A percentile compares a stretch with the other conserved stretches of the same genome.
These are phyloP conservation scores for Bonia amplexicaulis DNA, from an alignment of 176 grass and related monocot genomes.

Conservation along the genomic window DNA sequence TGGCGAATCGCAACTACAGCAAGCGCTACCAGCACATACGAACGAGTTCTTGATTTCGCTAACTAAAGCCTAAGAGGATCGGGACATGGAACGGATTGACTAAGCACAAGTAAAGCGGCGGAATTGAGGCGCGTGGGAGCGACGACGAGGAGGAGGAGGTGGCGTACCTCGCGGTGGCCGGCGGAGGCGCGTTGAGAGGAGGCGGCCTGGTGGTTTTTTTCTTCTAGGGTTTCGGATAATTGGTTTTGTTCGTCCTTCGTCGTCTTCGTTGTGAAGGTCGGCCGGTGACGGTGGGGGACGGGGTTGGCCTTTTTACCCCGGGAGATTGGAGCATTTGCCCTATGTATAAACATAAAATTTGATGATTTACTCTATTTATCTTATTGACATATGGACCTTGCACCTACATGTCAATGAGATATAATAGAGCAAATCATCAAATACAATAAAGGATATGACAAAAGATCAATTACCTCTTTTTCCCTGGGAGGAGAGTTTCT, in stretches of 20 bases:
- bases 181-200: not conserved
- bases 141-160: not conserved
- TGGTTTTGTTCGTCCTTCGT: not conserved
- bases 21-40: not conserved
- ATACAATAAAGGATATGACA: no score
- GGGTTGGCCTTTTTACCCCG: no score
- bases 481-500: no score
- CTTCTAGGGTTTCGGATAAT: slow-evolving; percentile 5
- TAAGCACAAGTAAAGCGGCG: not conserved
- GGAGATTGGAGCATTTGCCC: no score
- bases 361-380: no score
- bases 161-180: not conserved
- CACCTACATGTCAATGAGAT: no score
- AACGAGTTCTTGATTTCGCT: slow-evolving; percentile 6
- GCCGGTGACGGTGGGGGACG: not conserved
- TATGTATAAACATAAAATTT: no score
- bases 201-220: not conserved
- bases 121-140: not conserved
- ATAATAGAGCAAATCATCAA: no score
- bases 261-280: not conserved
- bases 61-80: not conserved
- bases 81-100: not conserved
- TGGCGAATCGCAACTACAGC: not conserved
- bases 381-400: no score
- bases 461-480: no score